Evolutionary conservation across 768 basidiomycete genomes (phyloP).

Genomic region (Hygrocybe punicea): DNA sequence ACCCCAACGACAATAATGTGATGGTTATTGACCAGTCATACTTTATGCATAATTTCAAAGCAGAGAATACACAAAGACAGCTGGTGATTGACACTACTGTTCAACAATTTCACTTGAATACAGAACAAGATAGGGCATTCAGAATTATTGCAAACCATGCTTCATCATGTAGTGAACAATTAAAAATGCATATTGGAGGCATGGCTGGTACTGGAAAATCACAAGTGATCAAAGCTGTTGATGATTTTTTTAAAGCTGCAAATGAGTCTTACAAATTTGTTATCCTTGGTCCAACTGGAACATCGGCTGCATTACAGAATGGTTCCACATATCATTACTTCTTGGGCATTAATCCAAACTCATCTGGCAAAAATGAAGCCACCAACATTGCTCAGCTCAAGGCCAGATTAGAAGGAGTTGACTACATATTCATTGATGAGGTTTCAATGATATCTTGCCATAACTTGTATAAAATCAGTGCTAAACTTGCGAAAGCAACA

Average conservation of each 20-base stretch:
- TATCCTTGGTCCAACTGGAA: slow-evolving; percentile 26
- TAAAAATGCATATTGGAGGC: slow-evolving; percentile 35
- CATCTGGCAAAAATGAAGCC: background rate
- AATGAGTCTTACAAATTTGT: slow-evolving; percentile 24
- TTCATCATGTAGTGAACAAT: slow-evolving; percentile 8
- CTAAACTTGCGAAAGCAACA: slow-evolving; percentile 18
- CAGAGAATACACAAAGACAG: background rate
- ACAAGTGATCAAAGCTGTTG: slow-evolving; percentile 28
- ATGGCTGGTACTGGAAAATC: slow-evolving; percentile 36
- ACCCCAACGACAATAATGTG: background rate
- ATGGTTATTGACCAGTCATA: slow-evolving; percentile 8
- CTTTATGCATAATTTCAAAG: slow-evolving; percentile 6
- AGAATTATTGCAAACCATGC: slow-evolving; percentile 27
- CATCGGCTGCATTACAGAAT: slow-evolving; percentile 24
- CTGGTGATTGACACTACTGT: slow-evolving; percentile 5
- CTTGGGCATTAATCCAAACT: slow-evolving; percentile 23
- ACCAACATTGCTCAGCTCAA: background rate
- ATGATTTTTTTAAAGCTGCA: slow-evolving; percentile 17
- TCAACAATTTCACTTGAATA: slow-evolving; percentile 21
- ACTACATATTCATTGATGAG: slow-evolving; percentile 44
- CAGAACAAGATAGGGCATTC: slow-evolving; percentile 33
- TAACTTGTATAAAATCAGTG: slow-evolving; percentile 31
- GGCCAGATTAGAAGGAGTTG: slow-evolving; percentile 24
- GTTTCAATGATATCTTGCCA: slow-evolving; percentile 41
- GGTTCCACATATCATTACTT: slow-evolving; percentile 39